A percentile compares a stretch with the other conserved stretches of the same genome.
These are phyloP conservation scores for Tulasnella sp. DNA, from an alignment of 768 basidiomycete genomes.

Conservation along the genomic window DNA sequence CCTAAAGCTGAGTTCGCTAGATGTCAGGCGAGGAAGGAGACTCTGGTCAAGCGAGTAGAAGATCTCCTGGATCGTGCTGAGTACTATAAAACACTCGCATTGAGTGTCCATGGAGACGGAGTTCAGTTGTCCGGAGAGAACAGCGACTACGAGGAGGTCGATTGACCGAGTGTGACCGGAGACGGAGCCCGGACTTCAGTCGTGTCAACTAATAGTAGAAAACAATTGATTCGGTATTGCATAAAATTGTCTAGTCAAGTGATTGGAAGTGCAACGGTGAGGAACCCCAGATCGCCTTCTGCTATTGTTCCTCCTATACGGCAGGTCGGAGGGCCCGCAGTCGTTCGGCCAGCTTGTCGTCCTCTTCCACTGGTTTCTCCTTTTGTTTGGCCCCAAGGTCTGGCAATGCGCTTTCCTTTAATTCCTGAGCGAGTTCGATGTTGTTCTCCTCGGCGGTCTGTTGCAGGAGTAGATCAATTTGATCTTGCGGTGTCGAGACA, in stretches of 20 bases:
- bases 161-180: background rate
- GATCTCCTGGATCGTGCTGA: slow-evolving; percentile 8
- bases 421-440: slow-evolving; percentile 90
- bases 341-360: slow-evolving; percentile 79
- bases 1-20: slow-evolving; percentile 4
- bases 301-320: background rate
- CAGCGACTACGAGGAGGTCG: background rate
- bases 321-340: slow-evolving; percentile 60
- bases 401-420: slow-evolving; percentile 68
- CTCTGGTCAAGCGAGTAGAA: slow-evolving; percentile 9
- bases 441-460: slow-evolving; percentile 98
- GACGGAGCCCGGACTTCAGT: background rate
- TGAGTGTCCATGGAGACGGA: background rate
- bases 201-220: background rate
- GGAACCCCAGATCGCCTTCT: background rate
- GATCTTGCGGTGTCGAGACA: slow-evolving; percentile 92
- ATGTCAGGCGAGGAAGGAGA: slow-evolving; percentile 24
- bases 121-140: background rate
- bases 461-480: slow-evolving; percentile 87
- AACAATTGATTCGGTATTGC: background rate
- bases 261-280: background rate
- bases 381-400: slow-evolving; percentile 58
- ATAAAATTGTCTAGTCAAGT: background rate
- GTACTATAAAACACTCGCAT: background rate
- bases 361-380: slow-evolving; percentile 58